Evolutionary conservation across 176 grass and related monocot species (phyloP), one percentile per base, ranked within the genome.

Genomic region (Hordeum marinum): DNA sequence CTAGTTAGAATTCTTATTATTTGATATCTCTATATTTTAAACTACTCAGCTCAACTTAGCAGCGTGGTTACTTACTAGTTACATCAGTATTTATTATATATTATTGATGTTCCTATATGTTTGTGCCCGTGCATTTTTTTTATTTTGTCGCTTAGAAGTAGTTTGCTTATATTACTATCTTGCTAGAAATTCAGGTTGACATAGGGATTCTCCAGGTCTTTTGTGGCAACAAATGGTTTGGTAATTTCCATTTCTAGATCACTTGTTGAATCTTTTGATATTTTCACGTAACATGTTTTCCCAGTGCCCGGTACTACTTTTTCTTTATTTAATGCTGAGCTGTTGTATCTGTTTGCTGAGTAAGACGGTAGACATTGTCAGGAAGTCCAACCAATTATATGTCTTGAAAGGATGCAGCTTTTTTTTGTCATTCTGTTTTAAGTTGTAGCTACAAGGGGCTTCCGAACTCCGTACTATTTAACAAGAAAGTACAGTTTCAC

Each of bases 101-200:
- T 25, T 61, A 72, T 40, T 84, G 32, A 57, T 87, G 46, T 68
- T 82, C 46, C 14, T 52, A 63, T 50, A 65, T 81, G 61, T 45
- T 15, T 42, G 12, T 40, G 12, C 42, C 37, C 14, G 7, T 0
- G 3, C 48, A 18, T 52, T 4, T 34, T 43, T 11, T 17, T 84
- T 58, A 52, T 52, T 21, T 29, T 57, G 5, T 20, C 15, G 7
- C 2, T 11, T 70, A 70, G 10, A 68, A 69, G 46, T 9, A 6
- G 3, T 71, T 14, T 27, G 9, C 39, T 69, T 58, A 24, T 58
- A 42, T 23, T 43, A 41, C 25, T 68, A 20, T 79, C 24, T 15
- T 58, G 14, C 36, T 6, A 41, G 46, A 82, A 40, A 27, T 72
- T 82, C 34, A 42, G 35, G 57, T 82, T 42, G 24, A 26, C 80